Percentiles rank a stretch among this genome's conserved stretches.
These are phyloP conservation scores for Candida sanyiensis DNA, from an alignment of 805 yeast species.

Conservation along the genomic window DNA sequence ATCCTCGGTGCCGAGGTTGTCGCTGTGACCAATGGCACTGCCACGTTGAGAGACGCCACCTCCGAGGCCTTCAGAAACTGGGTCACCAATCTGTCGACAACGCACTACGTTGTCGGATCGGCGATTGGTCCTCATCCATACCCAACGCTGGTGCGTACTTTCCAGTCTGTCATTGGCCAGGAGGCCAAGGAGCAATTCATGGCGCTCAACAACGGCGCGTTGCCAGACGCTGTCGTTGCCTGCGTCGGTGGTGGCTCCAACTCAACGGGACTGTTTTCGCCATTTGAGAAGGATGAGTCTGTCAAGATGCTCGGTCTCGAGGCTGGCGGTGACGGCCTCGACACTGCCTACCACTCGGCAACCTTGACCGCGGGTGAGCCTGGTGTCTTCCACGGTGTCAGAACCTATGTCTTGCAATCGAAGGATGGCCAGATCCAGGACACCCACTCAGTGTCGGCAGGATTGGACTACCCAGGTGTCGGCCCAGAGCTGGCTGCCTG, in stretches of 20 bases:
- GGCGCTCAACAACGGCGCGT: slow-evolving; percentile 67
- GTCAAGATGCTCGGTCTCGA: slow-evolving; percentile 91
- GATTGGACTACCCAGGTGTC: slow-evolving; percentile 98
- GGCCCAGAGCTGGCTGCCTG: slow-evolving; percentile 97
- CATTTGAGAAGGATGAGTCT: slow-evolving; percentile 74
- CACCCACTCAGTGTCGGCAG: slow-evolving; percentile 97
- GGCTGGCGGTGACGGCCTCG: slow-evolving; percentile 98
- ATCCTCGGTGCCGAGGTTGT: slow-evolving; percentile 93
- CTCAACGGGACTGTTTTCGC: slow-evolving; percentile 92
- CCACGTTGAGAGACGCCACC: slow-evolving; percentile 95
- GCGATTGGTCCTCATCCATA: slow-evolving; percentile 99
- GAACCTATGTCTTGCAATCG: slow-evolving; percentile 87
- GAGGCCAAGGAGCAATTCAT: slow-evolving; percentile 92
- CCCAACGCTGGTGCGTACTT: slow-evolving; percentile 95
- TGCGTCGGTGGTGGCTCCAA: slow-evolving; percentile 99
- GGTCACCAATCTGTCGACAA: slow-evolving; percentile 81
- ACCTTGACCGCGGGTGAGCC: slow-evolving; percentile 92
- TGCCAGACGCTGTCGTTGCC: slow-evolving; percentile 93
- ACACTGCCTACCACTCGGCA: slow-evolving; percentile 87
- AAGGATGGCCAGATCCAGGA: slow-evolving; percentile 94
- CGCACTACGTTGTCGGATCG: slow-evolving; percentile 95
- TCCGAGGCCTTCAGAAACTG: slow-evolving; percentile 94
- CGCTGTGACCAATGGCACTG: slow-evolving; percentile 90
- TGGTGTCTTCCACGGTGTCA: slow-evolving; percentile 98
- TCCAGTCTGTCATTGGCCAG: slow-evolving; percentile 94